Evolutionary conservation across 805 yeast genomes (phyloP).

Genomic region (Ogataea polymorpha): DNA sequence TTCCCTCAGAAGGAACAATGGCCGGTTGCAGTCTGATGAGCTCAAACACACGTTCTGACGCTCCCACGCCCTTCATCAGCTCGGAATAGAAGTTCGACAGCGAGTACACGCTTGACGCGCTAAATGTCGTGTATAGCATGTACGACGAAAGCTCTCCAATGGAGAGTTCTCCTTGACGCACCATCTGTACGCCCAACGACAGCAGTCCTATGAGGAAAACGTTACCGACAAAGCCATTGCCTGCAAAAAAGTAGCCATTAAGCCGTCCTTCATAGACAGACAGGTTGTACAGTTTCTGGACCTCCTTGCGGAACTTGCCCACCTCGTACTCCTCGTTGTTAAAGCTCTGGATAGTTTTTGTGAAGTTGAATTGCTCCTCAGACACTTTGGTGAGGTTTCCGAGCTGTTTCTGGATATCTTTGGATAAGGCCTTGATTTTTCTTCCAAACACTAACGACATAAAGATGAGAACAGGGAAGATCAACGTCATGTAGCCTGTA

Average conservation of each 20-base stretch:
- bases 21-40: constrained; percentile 72
- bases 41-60: constrained; percentile 89
- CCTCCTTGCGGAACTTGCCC: constrained; percentile 67
- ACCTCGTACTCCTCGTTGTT: constrained; percentile 82
- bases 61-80: constrained; percentile 96
- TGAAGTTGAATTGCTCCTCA: constrained; percentile 84
- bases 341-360: constrained; percentile 85
- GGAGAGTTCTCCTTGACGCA: constrained; percentile 68
- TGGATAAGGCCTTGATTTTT: constrained; percentile 68
- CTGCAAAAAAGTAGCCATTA: constrained; percentile 72
- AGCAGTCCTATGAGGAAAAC: constrained; percentile 72
- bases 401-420: constrained; percentile 75
- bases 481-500: constrained; percentile 73
- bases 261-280: constrained; percentile 79
- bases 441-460: constrained; percentile 84
- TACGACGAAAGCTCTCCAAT: constrained; percentile 90
- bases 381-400: constrained; percentile 87
- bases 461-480: constrained; percentile 79
- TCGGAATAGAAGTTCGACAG: constrained; percentile 89
- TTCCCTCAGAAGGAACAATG: constrained; percentile 66
- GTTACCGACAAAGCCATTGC: constrained; percentile 84
- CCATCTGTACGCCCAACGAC: constrained; percentile 79
- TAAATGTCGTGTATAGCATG: constrained; percentile 92
- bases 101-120: constrained; percentile 91
- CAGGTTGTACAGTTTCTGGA: constrained; percentile 58